Conservation (phyloP, 2,329 filamentous ascomycete species). For the Sporothrix sp. region DNA sequence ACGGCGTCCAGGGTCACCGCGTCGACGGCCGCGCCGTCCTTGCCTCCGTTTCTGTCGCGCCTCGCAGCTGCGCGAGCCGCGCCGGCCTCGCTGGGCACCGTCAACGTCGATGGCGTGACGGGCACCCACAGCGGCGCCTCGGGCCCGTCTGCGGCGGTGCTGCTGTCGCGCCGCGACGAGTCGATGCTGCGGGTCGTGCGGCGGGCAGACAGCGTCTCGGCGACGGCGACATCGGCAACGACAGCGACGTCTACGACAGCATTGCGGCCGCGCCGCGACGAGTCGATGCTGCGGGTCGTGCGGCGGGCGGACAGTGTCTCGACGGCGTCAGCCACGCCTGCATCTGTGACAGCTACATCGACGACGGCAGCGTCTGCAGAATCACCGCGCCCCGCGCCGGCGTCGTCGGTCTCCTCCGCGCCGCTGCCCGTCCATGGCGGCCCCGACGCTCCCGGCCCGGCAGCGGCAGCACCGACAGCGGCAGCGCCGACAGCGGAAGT, state of each 20-base stretch:
- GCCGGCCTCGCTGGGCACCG: conserved; percentile 5
- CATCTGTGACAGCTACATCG: neutral
- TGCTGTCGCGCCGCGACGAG: neutral
- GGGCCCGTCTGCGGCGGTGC: neutral
- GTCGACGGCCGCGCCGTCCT: neutral
- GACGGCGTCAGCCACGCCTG: neutral
- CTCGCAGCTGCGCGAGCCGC: conserved; percentile 4
- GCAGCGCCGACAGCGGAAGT: no score
- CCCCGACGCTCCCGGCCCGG: neutral
- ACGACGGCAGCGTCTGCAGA: neutral
- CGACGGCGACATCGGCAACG: neutral
- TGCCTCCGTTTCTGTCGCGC: neutral
- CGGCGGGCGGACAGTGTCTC: neutral
- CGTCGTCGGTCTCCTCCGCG: conserved; percentile 12
- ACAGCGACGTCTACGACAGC: neutral
- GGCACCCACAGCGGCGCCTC: neutral
- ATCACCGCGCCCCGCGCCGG: neutral
- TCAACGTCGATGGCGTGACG: conserved; percentile 3
- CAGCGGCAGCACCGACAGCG: neutral
- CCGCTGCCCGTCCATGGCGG: conserved; percentile 1
- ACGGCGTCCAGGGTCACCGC: neutral
- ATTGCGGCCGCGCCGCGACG: neutral
- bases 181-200: conserved; percentile 1
- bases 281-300: conserved; percentile 1
- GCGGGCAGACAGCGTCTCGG: neutral